Percentiles rank a stretch among this genome's conserved stretches.
phyloP scores from a whole-genome alignment of 768 basidiomycete species.

The Trametes villosa region DNA sequence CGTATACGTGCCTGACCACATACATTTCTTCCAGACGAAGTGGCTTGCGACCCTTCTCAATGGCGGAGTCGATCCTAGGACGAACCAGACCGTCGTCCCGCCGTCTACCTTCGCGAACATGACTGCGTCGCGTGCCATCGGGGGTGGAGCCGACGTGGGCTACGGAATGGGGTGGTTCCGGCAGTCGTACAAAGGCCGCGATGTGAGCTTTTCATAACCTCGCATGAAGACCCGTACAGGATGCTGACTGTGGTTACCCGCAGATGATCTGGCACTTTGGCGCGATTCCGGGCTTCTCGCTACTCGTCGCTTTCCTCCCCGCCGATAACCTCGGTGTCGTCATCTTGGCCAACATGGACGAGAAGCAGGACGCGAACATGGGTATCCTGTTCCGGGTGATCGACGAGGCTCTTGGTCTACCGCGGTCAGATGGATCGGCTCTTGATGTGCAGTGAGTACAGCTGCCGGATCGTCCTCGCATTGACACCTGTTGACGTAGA shows the following conservation, averaged over 20 bases:
- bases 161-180: constrained; percentile 51
- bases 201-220: constrained; percentile 32
- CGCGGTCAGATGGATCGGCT: neutral
- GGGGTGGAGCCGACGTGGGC: constrained; percentile 35
- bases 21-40: constrained; percentile 35
- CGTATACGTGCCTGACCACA: too few species aligned
- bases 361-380: constrained; percentile 2
- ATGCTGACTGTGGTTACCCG: neutral
- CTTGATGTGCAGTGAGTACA: neutral
- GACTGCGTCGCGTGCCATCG: constrained; percentile 38
- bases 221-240: neutral
- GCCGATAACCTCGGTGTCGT: constrained; percentile 41
- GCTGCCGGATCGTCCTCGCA: neutral
- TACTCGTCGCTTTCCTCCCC: constrained; percentile 40
- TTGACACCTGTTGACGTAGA: neutral
- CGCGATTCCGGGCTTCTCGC: constrained; percentile 40
- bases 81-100: constrained; percentile 41
- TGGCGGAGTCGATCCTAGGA: constrained; percentile 37
- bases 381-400: constrained; percentile 4
- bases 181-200: constrained; percentile 43
- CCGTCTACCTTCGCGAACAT: constrained; percentile 33
- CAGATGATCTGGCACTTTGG: constrained; percentile 44
- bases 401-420: neutral
- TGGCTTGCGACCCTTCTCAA: constrained; percentile 46
- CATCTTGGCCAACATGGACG: constrained; percentile 27